phyloP scores from a whole-genome alignment of 352 stramenopile species.

The Elongisporangium prolatum region DNA sequence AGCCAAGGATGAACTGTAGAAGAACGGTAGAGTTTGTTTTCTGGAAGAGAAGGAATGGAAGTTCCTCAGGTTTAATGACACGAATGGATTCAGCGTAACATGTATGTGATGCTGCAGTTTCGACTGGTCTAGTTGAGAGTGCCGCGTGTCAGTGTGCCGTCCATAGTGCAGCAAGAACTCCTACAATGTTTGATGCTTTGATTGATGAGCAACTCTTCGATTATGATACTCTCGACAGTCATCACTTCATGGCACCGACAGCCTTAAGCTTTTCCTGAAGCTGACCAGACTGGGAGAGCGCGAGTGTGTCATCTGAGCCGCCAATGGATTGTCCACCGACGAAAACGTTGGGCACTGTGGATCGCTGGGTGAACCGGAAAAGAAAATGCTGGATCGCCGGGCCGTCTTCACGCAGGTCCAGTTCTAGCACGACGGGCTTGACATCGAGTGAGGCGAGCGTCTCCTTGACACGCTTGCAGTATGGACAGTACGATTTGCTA shows the following conservation, averaged over 20 bases:
- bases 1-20: constrained; percentile 80
- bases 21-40: neutral
- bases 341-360: constrained; percentile 98
- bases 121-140: too few species aligned
- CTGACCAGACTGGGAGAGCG: constrained; percentile 81
- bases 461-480: constrained; percentile 85
- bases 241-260: constrained; percentile 36
- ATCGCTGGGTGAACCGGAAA: constrained; percentile 89
- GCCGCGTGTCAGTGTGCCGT: too few species aligned
- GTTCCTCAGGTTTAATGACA: neutral
- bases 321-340: constrained; percentile 94
- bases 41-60: neutral
- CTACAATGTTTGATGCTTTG: too few species aligned
- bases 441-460: constrained; percentile 50
- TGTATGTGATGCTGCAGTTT: too few species aligned
- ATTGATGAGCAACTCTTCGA: neutral
- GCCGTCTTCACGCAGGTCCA: constrained; percentile 85
- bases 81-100: neutral
- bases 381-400: constrained; percentile 90
- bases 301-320: constrained; percentile 92
- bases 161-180: too few species aligned
- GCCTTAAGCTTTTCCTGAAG: constrained; percentile 86
- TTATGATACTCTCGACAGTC: too few species aligned
- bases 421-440: constrained; percentile 67
- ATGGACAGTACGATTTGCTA: constrained; percentile 84